phyloP scores from a whole-genome alignment of 495 filamentous ascomycete species.

The Pseudoneurospora amorphoporcata region DNA sequence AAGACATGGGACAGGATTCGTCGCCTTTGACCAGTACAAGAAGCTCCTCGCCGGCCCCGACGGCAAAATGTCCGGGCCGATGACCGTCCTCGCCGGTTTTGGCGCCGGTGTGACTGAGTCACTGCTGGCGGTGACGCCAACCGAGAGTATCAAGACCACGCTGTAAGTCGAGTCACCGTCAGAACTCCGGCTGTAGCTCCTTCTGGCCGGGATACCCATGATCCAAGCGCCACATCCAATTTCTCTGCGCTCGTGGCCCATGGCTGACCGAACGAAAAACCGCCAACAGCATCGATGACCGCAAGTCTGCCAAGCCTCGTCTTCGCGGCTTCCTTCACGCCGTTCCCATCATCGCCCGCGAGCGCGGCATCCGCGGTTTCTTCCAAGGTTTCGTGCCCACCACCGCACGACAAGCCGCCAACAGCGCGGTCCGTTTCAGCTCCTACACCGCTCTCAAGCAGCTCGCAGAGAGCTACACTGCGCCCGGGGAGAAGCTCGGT shows the following conservation, averaged over 20 bases:
- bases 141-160: conserved; percentile 96
- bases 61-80: conserved; percentile 82
- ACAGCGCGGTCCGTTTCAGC: conserved; percentile 80
- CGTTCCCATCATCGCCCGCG: conserved; percentile 71
- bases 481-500: conserved; percentile 90
- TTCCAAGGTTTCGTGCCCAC: conserved; percentile 96
- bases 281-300: conserved; percentile 71
- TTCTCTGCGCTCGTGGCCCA: not conserved
- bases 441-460: conserved; percentile 87
- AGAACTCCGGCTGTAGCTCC: not conserved
- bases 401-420: conserved; percentile 87
- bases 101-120: conserved; percentile 93
- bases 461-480: conserved; percentile 81
- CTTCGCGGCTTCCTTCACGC: conserved; percentile 92
- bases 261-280: not conserved
- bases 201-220: not conserved
- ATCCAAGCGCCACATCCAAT: not conserved
- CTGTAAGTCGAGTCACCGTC: conserved; percentile 39
- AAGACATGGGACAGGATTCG: conserved; percentile 53
- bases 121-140: conserved; percentile 86
- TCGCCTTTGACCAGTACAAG: conserved; percentile 92
- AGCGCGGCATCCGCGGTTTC: conserved; percentile 82
- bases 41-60: conserved; percentile 67
- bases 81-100: conserved; percentile 87
- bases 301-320: conserved; percentile 74